Conservation (phyloP, 305 asterid species). For the Fraxinus sp. region DNA sequence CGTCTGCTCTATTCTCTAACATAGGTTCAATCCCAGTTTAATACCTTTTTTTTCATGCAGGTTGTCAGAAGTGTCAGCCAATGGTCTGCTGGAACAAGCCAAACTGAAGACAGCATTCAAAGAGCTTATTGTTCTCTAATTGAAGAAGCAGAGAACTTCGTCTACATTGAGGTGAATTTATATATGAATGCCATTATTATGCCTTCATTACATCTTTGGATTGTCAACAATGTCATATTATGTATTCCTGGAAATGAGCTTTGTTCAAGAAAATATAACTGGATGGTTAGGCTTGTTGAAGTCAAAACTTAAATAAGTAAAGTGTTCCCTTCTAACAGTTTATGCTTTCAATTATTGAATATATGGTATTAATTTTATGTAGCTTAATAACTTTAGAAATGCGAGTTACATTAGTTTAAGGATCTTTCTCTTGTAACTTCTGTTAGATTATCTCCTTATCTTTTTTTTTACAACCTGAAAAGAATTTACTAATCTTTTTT, state of each 20-base stretch:
- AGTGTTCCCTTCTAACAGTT: neutral
- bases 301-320: neutral
- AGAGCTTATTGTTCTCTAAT: conserved; percentile 86
- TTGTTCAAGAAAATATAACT: neutral
- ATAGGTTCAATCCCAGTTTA: conserved; percentile 1
- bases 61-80: conserved; percentile 94
- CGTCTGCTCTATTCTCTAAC: neutral
- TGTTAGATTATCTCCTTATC: neutral
- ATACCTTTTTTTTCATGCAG: conserved; percentile 37
- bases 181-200: conserved; percentile 7
- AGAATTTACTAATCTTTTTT: conserved; percentile 5
- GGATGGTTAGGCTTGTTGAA: neutral
- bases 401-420: neutral
- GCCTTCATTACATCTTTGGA: conserved; percentile 3
- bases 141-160: conserved; percentile 80
- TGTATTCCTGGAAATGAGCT: neutral
- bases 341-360: neutral
- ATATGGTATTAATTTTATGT: neutral
- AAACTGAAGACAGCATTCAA: conserved; percentile 97
- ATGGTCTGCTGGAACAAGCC: conserved; percentile 97
- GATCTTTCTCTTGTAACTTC: neutral
- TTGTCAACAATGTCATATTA: neutral
- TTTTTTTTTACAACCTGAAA: neutral
- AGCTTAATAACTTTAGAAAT: neutral
- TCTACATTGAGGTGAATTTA: conserved; percentile 75